phyloP scores from a whole-genome alignment of 805 yeast genomes.

The Candida krabiensis region DNA sequence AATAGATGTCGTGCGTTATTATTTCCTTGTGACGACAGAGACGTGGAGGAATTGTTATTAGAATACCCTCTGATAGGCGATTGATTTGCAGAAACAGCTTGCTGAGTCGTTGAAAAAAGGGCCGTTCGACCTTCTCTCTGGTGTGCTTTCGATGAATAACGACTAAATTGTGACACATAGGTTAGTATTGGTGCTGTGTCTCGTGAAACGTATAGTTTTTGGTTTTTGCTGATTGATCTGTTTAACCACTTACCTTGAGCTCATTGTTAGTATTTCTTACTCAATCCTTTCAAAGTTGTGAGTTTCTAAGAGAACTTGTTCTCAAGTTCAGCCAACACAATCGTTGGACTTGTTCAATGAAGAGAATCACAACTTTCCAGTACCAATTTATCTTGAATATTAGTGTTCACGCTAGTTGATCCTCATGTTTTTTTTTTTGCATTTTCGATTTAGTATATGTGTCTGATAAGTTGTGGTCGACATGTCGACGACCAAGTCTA shows the following conservation, averaged over 20 bases:
- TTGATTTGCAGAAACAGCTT: constrained; percentile 12
- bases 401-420: too few species aligned
- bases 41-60: constrained; percentile 11
- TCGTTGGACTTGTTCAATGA: too few species aligned
- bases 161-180: constrained; percentile 20
- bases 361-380: too few species aligned
- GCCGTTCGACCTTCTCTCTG: constrained; percentile 32
- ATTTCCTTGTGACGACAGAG: constrained; percentile 12
- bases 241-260: constrained; percentile 25
- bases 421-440: background rate
- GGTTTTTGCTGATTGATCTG: too few species aligned
- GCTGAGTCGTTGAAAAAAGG: constrained; percentile 22
- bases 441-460: background rate
- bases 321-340: too few species aligned
- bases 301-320: too few species aligned
- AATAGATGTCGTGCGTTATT: background rate
- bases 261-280: too few species aligned
- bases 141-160: constrained; percentile 32
- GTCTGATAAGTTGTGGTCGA: background rate
- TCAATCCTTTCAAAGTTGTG: too few species aligned
- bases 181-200: constrained; percentile 16
- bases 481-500: background rate
- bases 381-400: too few species aligned
- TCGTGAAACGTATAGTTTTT: too few species aligned
- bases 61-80: constrained; percentile 12